Conservation (phyloP, 2,329 filamentous ascomycete species). For the Colletotrichum sp. region DNA sequence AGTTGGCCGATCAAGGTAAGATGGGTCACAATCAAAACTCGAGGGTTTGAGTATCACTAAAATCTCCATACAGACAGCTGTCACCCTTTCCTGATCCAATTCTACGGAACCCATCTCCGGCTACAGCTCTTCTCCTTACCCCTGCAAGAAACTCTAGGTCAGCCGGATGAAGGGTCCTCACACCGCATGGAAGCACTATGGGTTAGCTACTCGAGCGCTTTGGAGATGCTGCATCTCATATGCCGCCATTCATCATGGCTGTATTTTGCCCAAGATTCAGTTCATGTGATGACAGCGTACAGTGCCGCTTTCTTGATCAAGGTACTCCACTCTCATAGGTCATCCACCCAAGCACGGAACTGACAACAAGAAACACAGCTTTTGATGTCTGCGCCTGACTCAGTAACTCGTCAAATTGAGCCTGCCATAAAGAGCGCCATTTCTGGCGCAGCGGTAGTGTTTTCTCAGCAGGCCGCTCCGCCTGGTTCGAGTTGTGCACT, state of each 20-base stretch:
- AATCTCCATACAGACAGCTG: constrained; percentile 20
- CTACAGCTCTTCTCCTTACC: constrained; percentile 40
- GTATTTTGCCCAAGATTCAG: constrained; percentile 44
- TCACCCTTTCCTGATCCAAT: constrained; percentile 39
- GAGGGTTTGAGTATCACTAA: background rate
- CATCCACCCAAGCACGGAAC: accelerated
- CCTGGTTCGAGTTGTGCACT: constrained; percentile 32
- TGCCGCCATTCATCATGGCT: constrained; percentile 32
- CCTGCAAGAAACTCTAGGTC: constrained; percentile 34
- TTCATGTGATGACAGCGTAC: constrained; percentile 47
- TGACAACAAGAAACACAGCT: background rate
- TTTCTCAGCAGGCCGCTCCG: constrained; percentile 31
- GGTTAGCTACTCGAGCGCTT: constrained; percentile 34
- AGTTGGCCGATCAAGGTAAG: background rate
- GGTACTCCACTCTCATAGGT: constrained; percentile 13
- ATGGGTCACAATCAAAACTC: too few species aligned
- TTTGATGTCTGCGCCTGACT: background rate
- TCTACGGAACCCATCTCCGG: constrained; percentile 42
- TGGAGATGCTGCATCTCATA: constrained; percentile 34
- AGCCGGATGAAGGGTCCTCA: constrained; percentile 22
- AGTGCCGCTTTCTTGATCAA: constrained; percentile 44
- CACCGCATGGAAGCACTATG: constrained; percentile 34
- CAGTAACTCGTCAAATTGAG: background rate
- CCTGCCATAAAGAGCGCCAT: constrained; percentile 19
- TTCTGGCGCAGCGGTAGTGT: constrained; percentile 23